Evolutionary conservation across 345 rosid species (phyloP).

Genomic region (Isatis tinctoria): DNA sequence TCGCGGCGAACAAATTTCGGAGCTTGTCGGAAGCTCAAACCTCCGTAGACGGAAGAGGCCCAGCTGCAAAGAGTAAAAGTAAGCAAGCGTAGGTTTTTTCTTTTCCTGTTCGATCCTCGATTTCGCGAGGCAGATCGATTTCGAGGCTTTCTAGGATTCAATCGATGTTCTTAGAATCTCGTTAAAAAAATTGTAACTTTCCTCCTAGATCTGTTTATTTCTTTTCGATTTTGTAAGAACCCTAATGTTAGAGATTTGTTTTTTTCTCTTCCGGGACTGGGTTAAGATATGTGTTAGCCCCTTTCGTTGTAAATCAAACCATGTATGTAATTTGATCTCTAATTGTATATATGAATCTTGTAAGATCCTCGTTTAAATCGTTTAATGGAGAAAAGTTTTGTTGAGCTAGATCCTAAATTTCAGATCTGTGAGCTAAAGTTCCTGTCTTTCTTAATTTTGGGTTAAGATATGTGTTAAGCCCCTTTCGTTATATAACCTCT

Average conservation of each 20-base stretch:
- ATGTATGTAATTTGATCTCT: conserved; percentile 14
- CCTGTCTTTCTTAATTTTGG: not conserved
- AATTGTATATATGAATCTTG: conserved; percentile 6
- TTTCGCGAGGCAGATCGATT: conserved; percentile 2
- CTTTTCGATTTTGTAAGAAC: conserved; percentile 28
- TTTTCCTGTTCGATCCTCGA: conserved; percentile 24
- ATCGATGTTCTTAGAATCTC: conserved; percentile 4
- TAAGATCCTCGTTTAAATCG: conserved; percentile 9
- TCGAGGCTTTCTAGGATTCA: conserved; percentile 1
- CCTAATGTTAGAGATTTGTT: not conserved
- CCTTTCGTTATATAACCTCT: not conserved
- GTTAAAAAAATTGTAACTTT: conserved; percentile 18
- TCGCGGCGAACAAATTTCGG: not conserved
- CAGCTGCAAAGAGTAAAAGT: conserved; percentile 22
- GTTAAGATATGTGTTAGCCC: not conserved
- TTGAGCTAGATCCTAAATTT: conserved; percentile 24
- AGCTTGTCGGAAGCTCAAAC: not conserved
- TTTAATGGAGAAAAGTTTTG: not conserved
- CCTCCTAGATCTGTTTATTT: conserved; percentile 24
- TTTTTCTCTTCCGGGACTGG: too few species aligned
- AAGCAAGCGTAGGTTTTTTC: conserved; percentile 29
- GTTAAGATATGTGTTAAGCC: too few species aligned
- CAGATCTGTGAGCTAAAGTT: conserved; percentile 26
- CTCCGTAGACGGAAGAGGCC: not conserved
- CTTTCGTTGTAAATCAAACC: conserved; percentile 23